Evolutionary conservation across 164 flowering plant genomes (phyloP).

Genomic region (Vitis rotundifolia): DNA sequence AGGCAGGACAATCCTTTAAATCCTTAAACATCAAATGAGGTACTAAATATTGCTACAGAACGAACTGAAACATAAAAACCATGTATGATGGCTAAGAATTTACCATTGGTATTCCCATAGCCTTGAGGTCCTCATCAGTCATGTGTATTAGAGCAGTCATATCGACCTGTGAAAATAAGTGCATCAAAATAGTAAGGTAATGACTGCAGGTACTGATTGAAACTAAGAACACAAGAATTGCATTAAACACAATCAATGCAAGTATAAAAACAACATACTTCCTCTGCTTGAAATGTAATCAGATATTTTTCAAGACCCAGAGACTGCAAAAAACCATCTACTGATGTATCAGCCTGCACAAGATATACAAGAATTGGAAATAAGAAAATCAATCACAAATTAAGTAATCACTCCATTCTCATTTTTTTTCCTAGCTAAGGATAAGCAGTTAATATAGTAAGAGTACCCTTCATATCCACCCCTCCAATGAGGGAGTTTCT

Average conservation of each 20-base stretch:
- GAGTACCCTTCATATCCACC: too few species aligned
- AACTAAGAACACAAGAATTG: too few species aligned
- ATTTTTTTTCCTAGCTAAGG: too few species aligned
- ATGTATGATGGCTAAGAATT: not conserved
- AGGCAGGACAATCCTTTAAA: not conserved
- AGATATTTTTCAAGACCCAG: slow-evolving; percentile 86
- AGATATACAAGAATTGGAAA: slow-evolving; percentile 4
- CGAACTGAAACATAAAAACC: not conserved
- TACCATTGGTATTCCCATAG: slow-evolving; percentile 94
- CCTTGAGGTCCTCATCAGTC: slow-evolving; percentile 91
- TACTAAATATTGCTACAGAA: not conserved
- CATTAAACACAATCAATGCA: not conserved
- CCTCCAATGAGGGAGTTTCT: too few species aligned
- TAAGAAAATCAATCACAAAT: not conserved
- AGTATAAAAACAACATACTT: slow-evolving; percentile 42
- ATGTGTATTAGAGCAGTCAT: slow-evolving; percentile 89
- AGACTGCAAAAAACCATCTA: slow-evolving; percentile 74
- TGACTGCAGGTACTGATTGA: not conserved
- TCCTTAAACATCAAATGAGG: not conserved
- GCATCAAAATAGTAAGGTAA: slow-evolving; percentile 1
- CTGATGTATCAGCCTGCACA: slow-evolving; percentile 64
- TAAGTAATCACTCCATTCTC: not conserved
- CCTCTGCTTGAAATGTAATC: slow-evolving; percentile 89
- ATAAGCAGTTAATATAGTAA: too few species aligned
- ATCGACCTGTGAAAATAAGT: slow-evolving; percentile 52